Base-by-base conservation (phyloP, 163 green algal genomes). In the Coccomyxa subellipsoidea region DNA sequence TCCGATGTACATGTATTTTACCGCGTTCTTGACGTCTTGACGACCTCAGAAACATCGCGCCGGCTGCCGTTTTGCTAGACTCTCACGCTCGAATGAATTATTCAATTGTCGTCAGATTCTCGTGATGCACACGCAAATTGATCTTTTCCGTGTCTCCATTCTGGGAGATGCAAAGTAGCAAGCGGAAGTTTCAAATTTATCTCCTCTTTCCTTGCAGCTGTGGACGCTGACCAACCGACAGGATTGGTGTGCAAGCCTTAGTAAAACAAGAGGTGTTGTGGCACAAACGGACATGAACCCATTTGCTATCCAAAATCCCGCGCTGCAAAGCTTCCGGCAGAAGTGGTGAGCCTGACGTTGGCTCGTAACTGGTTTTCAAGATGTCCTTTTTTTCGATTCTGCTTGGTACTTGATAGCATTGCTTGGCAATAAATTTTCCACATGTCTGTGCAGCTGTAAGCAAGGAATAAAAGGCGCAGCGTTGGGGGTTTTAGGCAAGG, bases 401-500 rank as follows among this genome's bases (percentile, higher is more conserved):
- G 35, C n/a, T n/a, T n/a, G n/a, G n/a, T n/a, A n/a, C n/a, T n/a
- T n/a, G n/a, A n/a, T n/a, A n/a, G n/a, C n/a, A n/a, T n/a, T n/a
- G n/a, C n/a, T n/a, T n/a, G n/a, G n/a, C n/a, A n/a, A n/a, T n/a
- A n/a, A n/a, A n/a, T n/a, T n/a, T n/a, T n/a, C n/a, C n/a, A n/a
- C 27, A 32, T 25, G 72, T 21, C 21, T 40, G n/a, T 80, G 76
- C 69, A 80, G 69, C 69, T 81, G 70, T 40, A 31, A 85, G 54
- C n/a, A 54, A 32, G 76, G 82, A 15, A 76, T 82, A 29, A 27
- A 36, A 39, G 75, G 70, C 27, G 31, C 36, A 37, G 77, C 82
- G 15, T 40, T 83, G 54, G 79, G 79, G 34, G 78, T 83, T 59
- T 8, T 83, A 37, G 69, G 69, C 69, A 83, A 83, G 38, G 79